These are phyloP conservation scores for Calophaca sinica DNA, from an alignment of 306 rosid genomes.

Conservation along the genomic window DNA sequence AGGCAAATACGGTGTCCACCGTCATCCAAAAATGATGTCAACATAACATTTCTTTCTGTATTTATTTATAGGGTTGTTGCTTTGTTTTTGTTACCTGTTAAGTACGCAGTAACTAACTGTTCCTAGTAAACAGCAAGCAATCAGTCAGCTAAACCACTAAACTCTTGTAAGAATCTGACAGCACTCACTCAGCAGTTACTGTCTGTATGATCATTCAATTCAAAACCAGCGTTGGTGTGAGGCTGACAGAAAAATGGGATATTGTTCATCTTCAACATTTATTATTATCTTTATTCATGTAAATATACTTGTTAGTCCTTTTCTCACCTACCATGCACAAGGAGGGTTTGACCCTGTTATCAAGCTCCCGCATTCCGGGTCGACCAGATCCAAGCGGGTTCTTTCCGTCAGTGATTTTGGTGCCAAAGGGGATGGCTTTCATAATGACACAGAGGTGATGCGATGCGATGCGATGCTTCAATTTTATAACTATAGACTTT, in stretches of 20 bases:
- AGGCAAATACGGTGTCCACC: too few relatives aligned
- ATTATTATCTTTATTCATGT: slow-evolving; percentile 38
- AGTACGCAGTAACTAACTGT: background rate
- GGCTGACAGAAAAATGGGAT: slow-evolving; percentile 42
- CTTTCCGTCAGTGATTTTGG: slow-evolving; percentile 67
- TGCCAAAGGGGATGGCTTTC: slow-evolving; percentile 78
- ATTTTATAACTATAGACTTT: background rate
- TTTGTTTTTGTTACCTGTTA: background rate
- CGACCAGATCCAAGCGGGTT: slow-evolving; percentile 54
- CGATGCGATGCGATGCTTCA: too few relatives aligned
- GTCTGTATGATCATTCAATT: background rate
- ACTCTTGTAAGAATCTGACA: background rate
- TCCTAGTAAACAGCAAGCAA: background rate
- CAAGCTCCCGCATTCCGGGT: slow-evolving; percentile 37
- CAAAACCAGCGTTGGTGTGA: slow-evolving; percentile 1
- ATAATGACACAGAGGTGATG: slow-evolving; percentile 62
- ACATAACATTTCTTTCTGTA: too few relatives aligned
- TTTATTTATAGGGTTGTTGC: too few relatives aligned
- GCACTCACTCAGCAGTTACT: background rate
- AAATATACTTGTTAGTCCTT: background rate
- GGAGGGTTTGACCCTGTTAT: slow-evolving; percentile 59
- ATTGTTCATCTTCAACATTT: slow-evolving; percentile 40
- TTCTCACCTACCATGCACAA: slow-evolving; percentile 20
- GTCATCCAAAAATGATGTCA: too few relatives aligned
- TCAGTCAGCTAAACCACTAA: background rate